Base-by-base conservation (phyloP, 345 rosid species). In the Gossypium ekmanianum region DNA sequence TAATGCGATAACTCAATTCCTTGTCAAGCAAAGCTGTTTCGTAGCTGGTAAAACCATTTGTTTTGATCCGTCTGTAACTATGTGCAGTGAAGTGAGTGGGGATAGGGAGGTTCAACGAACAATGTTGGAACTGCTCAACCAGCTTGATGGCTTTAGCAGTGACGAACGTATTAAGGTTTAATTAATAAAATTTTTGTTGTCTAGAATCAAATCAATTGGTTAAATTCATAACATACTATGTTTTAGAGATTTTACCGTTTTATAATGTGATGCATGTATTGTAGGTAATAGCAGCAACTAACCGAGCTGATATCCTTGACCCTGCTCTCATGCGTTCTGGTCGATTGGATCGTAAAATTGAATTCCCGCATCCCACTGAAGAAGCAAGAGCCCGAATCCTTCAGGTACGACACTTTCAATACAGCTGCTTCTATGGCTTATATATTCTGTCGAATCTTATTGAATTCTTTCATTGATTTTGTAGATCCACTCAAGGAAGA, bases 251-350 rank as follows among this genome's bases (percentile, higher is more conserved):
- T 54, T n/a, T 16, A 54, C 58, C n/a, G 41, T 48, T 26, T 48
- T 66, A 2, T 50, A 50, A 27, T 16, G 44, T 16, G 29, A 69
- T 41, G 47, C 68, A 43, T 27, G 65, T 29, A 11, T 71, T 81
- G 78, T 83, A 95, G 99, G 99, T 96, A 71, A 92, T 96, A 75
- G 99, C 99, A 63, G 99, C 99, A 51, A 96, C 99, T 61, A 96
- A 93, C 83, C 89, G 99, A 73, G 98, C 99, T 72, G 99, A 96
- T 83, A 93, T 96, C 73, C 83, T 96, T 72, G 99, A 96, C 64
- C 99, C 99, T 84, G 99, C 99, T 7, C 94, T 96, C 24, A 96
- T 96, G 98, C 98, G 99, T 56, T 92, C 99, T 51, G 98, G 99
- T 75, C 88, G 99, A 48, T 79, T 96, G 85, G 99, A 96, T 91